Conservation (phyloP, 306 rosid genomes). For the Prinsepia uniflora region DNA sequence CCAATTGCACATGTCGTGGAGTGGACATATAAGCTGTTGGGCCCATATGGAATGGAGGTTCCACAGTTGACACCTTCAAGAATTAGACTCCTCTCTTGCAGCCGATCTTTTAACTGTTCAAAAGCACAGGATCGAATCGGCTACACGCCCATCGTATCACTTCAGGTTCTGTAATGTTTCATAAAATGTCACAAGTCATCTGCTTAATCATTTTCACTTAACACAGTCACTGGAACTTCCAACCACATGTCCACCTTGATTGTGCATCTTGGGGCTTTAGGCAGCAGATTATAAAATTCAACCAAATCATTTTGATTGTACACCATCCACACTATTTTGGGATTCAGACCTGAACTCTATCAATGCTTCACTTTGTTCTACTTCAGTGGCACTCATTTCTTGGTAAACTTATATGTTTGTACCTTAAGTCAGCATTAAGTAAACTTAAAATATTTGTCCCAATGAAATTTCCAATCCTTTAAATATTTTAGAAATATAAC, state of each 20-base stretch:
- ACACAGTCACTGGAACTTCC: background rate
- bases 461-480: background rate
- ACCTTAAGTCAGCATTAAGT: background rate
- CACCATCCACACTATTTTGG: background rate
- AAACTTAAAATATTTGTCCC: background rate
- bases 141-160: constrained; percentile 71
- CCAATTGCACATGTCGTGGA: constrained; percentile 90
- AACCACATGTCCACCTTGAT: background rate
- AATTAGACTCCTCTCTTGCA: constrained; percentile 78
- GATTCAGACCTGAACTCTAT: background rate
- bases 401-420: background rate
- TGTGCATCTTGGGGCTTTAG: background rate
- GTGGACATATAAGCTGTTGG: constrained; percentile 66
- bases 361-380: background rate
- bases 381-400: background rate
- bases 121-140: constrained; percentile 83
- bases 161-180: constrained; percentile 53
- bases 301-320: background rate
- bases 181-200: constrained; percentile 9
- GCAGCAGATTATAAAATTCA: background rate
- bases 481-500: too few species aligned
- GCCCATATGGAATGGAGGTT: constrained; percentile 94
- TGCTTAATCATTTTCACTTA: background rate
- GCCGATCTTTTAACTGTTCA: constrained; percentile 77
- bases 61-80: constrained; percentile 98